Evolutionary conservation across 352 stramenopile genomes (phyloP).

Genomic region (Phytophthora pluvialis): DNA sequence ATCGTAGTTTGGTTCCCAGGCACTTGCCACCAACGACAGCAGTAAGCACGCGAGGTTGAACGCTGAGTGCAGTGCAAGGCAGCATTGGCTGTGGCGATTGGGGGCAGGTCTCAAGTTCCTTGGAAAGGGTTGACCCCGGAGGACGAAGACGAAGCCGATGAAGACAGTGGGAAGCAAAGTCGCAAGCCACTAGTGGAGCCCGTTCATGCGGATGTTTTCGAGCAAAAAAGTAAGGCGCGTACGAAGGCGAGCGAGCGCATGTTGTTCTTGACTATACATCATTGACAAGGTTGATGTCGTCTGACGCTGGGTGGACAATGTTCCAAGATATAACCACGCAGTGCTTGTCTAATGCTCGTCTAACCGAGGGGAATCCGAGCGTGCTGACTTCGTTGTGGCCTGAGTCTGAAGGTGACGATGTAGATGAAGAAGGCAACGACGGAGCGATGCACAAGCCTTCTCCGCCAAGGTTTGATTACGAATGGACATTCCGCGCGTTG

Average conservation of each 20-base stretch:
- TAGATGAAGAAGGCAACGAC: conserved; percentile 32
- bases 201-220: conserved; percentile 35
- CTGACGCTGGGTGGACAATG: conserved; percentile 25
- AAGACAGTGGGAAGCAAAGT: no score
- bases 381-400: conserved; percentile 28
- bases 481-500: conserved; percentile 70
- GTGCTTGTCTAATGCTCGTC: conserved; percentile 29
- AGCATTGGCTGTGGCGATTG: conserved; percentile 34
- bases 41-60: conserved; percentile 15
- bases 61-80: background rate
- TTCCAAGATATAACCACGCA: conserved; percentile 27
- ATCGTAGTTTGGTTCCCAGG: conserved; percentile 59
- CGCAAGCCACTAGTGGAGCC: conserved; percentile 21
- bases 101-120: conserved; percentile 40
- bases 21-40: conserved; percentile 63
- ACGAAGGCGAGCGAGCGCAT: conserved; percentile 52
- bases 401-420: conserved; percentile 41
- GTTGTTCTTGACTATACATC: conserved; percentile 30
- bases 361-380: conserved; percentile 28
- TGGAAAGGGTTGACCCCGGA: conserved; percentile 30
- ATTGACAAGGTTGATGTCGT: background rate
- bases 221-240: conserved; percentile 28
- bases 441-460: background rate
- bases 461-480: conserved; percentile 38
- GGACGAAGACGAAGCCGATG: no score